These are phyloP conservation scores for Thraustochytrium striatum DNA, from an alignment of 352 stramenopile species.

Conservation along the genomic window DNA sequence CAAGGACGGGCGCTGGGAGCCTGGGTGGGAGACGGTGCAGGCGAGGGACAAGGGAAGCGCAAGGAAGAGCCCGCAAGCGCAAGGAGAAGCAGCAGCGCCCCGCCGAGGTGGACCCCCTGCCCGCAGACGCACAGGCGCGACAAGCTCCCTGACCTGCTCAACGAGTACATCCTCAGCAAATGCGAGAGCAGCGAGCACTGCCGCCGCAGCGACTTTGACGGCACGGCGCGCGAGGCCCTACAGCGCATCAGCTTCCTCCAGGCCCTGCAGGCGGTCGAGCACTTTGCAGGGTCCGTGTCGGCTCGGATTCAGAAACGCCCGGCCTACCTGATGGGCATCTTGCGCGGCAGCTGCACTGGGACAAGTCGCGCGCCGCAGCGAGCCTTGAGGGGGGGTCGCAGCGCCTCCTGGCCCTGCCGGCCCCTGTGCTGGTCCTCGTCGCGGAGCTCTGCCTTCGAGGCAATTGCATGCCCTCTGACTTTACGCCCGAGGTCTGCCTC, in stretches of 20 bases:
- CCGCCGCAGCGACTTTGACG: slow-evolving; percentile 37
- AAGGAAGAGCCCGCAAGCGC: no score
- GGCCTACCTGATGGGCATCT: slow-evolving; percentile 48
- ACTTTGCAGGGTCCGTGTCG: slow-evolving; percentile 45
- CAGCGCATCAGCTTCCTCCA: slow-evolving; percentile 47
- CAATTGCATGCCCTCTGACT: slow-evolving; percentile 46
- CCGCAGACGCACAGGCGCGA: no score
- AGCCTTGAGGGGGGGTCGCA: slow-evolving; percentile 4
- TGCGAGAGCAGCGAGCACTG: slow-evolving; percentile 27
- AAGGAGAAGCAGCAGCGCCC: no score
- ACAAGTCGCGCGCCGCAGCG: slow-evolving; percentile 40
- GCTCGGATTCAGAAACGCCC: slow-evolving; percentile 33
- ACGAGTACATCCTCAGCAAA: slow-evolving; percentile 44
- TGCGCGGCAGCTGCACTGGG: slow-evolving; percentile 40
- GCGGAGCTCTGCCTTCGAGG: slow-evolving; percentile 39
- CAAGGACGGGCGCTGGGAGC: no score
- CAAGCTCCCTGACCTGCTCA: slow-evolving; percentile 1
- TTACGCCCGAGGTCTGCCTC: slow-evolving; percentile 44
- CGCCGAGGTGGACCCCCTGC: no score
- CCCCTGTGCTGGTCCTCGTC: slow-evolving; percentile 23
- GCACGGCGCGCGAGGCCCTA: slow-evolving; percentile 34
- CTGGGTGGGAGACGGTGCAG: no score
- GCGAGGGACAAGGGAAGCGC: no score
- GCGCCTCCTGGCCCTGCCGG: slow-evolving; percentile 39
- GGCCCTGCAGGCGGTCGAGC: slow-evolving; percentile 46